Evolutionary conservation across 805 yeast species (phyloP), one percentile per base, ranked within the genome.

Genomic region (Candida qinlingensis): DNA sequence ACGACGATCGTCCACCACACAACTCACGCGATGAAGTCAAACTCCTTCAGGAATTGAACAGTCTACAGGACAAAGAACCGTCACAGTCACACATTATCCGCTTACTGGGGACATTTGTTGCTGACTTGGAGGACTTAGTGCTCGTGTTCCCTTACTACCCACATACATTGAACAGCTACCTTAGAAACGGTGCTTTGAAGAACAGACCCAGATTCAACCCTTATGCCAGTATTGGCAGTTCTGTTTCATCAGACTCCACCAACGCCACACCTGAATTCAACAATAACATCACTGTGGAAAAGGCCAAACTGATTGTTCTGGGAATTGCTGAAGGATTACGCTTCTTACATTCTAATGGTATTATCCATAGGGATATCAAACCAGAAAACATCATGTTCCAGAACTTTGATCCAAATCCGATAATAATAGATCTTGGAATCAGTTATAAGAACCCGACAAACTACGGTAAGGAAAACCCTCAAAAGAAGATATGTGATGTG

Each of bases 321-420:
- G 75, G 65, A 54, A 56, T 67, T 7, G 67, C 68, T 27, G 62
- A 67, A 37, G 86, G 84, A 2, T 65, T 87, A 28, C 65, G 70
- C 36, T 85, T 79, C 60, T 74, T 87, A 46, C 97, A 94, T 61
- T 64, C 73, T 7, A 73, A 81, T 45, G 88, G 85, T 6, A 83
- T 92, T 30, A 87, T 92, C 41, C 99, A 92, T 67, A 77, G 99
- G 60, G 99, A 92, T 67, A 81, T 92, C 55, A 94, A 94, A 64
- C 90, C 94, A 1, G 88, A 83, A 44, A 87, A 87, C 61, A 79
- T 87, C 47, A 64, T 88, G 60, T 81, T 84, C 51, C 68, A 62
- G 45, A 58, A 58, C 5, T 45, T 47, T n/a, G 57, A 58, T 9
- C 49, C 58, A 3, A 42, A 51, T 5, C 73, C 75, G 0, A 60